Evolutionary conservation across 1,139 yeast species (phyloP).

Genomic region (Geotrichum siamense): DNA sequence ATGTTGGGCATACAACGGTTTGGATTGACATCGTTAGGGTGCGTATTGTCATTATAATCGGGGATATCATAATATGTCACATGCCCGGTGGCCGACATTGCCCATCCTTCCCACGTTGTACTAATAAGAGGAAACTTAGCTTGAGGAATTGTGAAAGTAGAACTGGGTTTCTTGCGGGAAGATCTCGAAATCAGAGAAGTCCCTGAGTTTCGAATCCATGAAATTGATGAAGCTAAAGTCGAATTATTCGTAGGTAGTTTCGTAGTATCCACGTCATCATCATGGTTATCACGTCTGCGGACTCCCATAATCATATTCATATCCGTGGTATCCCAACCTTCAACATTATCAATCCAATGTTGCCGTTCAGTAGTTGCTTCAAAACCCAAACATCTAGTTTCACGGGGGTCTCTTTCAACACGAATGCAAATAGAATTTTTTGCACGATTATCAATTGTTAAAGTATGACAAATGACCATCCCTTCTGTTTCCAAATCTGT

Average conservation of each 20-base stretch:
- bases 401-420: conserved; percentile 88
- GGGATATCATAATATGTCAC: conserved; percentile 58
- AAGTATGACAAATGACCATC: conserved; percentile 64
- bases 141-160: conserved; percentile 9
- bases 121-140: conserved; percentile 11
- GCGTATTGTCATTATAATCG: conserved; percentile 22
- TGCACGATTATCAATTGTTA: conserved; percentile 64
- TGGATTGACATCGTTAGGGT: background rate
- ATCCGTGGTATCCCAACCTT: conserved; percentile 73
- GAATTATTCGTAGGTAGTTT: background rate
- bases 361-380: conserved; percentile 66
- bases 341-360: conserved; percentile 57
- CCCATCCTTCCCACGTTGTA: conserved; percentile 71
- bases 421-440: conserved; percentile 75
- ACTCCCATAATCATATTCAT: conserved; percentile 71
- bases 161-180: background rate
- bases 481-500: conserved; percentile 49
- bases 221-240: conserved; percentile 1
- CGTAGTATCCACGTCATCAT: background rate
- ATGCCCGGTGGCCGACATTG: conserved; percentile 59
- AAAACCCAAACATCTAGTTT: conserved; percentile 80
- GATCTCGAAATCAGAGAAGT: conserved; percentile 1
- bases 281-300: conserved; percentile 37
- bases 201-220: conserved; percentile 2
- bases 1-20: background rate